These are phyloP conservation scores for Mikania micrantha DNA, from an alignment of 129 eudicot species.

Conservation along the genomic window DNA sequence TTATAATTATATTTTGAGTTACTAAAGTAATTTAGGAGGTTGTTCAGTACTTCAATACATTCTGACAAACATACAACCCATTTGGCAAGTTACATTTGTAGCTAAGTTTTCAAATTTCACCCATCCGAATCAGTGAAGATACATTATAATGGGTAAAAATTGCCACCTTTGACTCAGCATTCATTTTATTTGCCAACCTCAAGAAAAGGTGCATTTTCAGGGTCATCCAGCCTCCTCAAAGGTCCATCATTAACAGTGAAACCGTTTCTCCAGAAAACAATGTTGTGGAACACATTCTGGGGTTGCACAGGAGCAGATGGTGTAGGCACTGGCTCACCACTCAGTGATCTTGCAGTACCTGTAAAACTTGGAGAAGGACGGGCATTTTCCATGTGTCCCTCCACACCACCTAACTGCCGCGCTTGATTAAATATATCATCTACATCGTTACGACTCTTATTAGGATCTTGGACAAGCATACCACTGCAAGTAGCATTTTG, in stretches of 20 bases:
- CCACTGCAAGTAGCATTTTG: constrained; percentile 51
- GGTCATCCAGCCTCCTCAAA: constrained; percentile 91
- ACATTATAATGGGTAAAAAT: not conserved
- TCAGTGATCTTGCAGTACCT: constrained; percentile 79
- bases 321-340: constrained; percentile 51
- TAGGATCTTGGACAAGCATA: constrained; percentile 95
- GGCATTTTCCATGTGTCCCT: constrained; percentile 62
- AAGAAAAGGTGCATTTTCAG: constrained; percentile 84
- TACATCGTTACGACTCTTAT: constrained; percentile 70
- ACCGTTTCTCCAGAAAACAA: constrained; percentile 94
- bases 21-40: not conserved
- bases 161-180: not conserved
- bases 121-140: not conserved
- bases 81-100: not conserved
- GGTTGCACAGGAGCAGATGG: constrained; percentile 74
- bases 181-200: constrained; percentile 41
- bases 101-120: not conserved
- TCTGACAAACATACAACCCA: not conserved
- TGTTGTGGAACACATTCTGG: constrained; percentile 67
- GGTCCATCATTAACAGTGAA: constrained; percentile 91
- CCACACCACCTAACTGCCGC: constrained; percentile 75
- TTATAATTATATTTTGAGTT: not conserved
- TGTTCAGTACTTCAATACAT: not conserved
- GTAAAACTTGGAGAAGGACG: constrained; percentile 77
- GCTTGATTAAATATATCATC: constrained; percentile 90